These are phyloP conservation scores for Medicago truncatula DNA, from an alignment of 306 rosid species.

Conservation along the genomic window MtrunA17r5.0-ANR NC_053047.1:3809001-3809500, in stretches of 20 bases:
- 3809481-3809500: neutral
- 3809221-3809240: neutral
- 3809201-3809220: too few relatives aligned
- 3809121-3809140: neutral
- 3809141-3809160: too few relatives aligned
- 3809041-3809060: slow-evolving; percentile 25
- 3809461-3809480: slow-evolving; percentile 12
- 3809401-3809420: neutral
- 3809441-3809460: neutral
- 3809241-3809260: neutral
- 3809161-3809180: too few relatives aligned
- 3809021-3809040: slow-evolving; percentile 27
- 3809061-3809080: slow-evolving; percentile 14
- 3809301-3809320: slow-evolving; percentile 16
- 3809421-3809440: slow-evolving; percentile 1
- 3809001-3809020: slow-evolving; percentile 24
- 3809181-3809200: too few relatives aligned
- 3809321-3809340: neutral
- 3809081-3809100: slow-evolving; percentile 24
- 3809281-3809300: neutral
- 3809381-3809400: slow-evolving; percentile 13
- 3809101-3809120: slow-evolving; percentile 20
- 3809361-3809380: slow-evolving; percentile 4
- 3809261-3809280: slow-evolving; percentile 30
- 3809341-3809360: neutral